Evolutionary conservation across 2,329 filamentous ascomycete species (phyloP).

Genomic region (Aspergillus aculeatinus): DNA sequence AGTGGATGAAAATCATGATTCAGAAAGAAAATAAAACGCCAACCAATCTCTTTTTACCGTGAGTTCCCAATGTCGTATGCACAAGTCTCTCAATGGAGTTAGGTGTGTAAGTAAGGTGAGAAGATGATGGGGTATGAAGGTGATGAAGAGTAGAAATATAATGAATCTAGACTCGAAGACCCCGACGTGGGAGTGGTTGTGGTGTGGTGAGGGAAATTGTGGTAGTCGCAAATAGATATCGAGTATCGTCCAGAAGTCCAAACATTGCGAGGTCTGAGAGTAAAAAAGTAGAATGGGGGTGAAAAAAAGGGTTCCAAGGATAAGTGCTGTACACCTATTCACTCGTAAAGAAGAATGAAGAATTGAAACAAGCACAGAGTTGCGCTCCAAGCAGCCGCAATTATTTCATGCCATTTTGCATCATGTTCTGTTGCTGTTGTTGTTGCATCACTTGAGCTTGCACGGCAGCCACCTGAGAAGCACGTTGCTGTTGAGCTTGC

Average conservation of each 20-base stretch:
- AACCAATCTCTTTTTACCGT: slow-evolving; percentile 16
- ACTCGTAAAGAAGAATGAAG: neutral
- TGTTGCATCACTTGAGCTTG: slow-evolving; percentile 38
- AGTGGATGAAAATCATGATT: neutral
- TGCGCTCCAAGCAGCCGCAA: neutral
- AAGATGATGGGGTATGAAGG: neutral
- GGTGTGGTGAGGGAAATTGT: too few relatives aligned
- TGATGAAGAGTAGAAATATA: neutral
- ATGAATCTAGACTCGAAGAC: neutral
- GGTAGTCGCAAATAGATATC: neutral
- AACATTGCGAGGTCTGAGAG: neutral
- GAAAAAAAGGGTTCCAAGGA: neutral
- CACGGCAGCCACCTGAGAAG: slow-evolving; percentile 31
- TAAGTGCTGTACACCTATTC: neutral
- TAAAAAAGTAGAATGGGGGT: neutral
- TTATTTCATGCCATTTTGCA: slow-evolving; percentile 43
- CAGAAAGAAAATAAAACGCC: slow-evolving; percentile 14
- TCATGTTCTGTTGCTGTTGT: slow-evolving; percentile 43
- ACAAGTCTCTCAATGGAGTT: slow-evolving; percentile 15
- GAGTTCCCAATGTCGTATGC: slow-evolving; percentile 12
- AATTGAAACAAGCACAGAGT: neutral
- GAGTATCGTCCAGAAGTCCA: neutral
- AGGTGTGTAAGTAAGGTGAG: slow-evolving; percentile 7
- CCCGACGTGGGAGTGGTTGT: neutral
- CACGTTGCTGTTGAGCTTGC: slow-evolving; percentile 32